Conservation (phyloP, 2,329 filamentous ascomycete genomes). For the Trichoderma sp. region DNA sequence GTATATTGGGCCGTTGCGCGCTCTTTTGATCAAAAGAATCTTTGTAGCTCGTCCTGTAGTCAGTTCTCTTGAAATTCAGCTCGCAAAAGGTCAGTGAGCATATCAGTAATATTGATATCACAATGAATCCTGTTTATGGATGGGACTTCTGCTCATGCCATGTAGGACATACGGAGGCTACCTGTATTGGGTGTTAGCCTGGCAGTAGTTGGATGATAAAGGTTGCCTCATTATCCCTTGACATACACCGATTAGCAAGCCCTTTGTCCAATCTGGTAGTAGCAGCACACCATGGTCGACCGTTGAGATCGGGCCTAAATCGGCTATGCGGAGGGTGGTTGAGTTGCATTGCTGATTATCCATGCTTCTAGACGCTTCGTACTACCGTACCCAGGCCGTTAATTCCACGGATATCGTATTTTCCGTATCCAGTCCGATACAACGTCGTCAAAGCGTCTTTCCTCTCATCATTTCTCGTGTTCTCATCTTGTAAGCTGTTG, state of each 20-base stretch:
- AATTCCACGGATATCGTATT: not conserved
- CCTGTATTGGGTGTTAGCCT: not conserved
- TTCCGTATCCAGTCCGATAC: not conserved
- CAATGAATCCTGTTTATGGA: not conserved
- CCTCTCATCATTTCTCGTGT: not conserved
- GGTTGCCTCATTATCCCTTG: not conserved
- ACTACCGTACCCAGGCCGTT: not conserved
- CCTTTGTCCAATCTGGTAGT: not conserved
- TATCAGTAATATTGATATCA: not conserved
- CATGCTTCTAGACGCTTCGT: not conserved
- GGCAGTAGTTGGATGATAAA: not conserved
- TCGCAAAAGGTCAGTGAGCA: not conserved
- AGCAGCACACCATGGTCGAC: not conserved
- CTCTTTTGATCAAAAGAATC: not conserved
- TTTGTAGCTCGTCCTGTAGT: not conserved
- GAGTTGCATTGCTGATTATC: not conserved
- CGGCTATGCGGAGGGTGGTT: not conserved
- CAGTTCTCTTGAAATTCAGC: not conserved
- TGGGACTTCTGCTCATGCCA: not conserved
- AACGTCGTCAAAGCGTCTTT: not conserved
- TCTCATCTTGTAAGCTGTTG: not conserved
- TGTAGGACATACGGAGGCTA: not conserved
- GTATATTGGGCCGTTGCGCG: conserved; percentile 11
- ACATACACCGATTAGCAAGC: not conserved
- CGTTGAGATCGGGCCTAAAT: not conserved